phyloP scores from a whole-genome alignment of 176 grass and related monocot genomes.

The Cenchrus americanus region DNA sequence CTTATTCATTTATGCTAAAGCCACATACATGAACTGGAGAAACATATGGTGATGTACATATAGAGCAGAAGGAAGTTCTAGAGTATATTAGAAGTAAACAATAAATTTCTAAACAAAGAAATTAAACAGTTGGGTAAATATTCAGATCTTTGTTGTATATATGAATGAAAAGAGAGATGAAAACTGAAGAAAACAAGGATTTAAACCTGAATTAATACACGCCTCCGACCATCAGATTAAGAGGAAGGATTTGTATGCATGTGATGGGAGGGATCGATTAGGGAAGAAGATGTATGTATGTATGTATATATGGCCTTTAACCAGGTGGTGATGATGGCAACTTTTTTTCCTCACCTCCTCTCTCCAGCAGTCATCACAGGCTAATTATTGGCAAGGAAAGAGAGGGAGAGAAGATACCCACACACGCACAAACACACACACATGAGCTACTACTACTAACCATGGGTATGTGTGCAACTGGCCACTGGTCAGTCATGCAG shows the following conservation, averaged over 20 bases:
- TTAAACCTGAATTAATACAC: background rate
- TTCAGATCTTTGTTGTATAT: background rate
- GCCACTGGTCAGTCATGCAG: constrained; percentile 40
- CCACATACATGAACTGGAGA: background rate
- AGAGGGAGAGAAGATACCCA: constrained; percentile 33
- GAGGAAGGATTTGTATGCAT: constrained; percentile 19
- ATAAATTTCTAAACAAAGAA: background rate
- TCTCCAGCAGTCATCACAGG: constrained; percentile 30
- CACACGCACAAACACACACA: background rate
- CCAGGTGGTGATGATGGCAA: constrained; percentile 34
- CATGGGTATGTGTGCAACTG: constrained; percentile 43
- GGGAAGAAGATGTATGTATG: no score
- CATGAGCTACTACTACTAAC: background rate
- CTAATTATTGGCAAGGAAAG: constrained; percentile 49
- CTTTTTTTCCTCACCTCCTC: constrained; percentile 40
- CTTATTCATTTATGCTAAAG: background rate
- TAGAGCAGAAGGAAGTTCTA: background rate
- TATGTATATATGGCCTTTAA: constrained; percentile 23
- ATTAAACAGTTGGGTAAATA: background rate
- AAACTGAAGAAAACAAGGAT: background rate
- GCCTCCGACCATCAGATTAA: background rate
- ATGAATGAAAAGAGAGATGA: background rate
- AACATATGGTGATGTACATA: background rate
- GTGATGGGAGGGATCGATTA: background rate
- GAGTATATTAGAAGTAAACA: background rate